phyloP scores from a whole-genome alignment of 2,329 filamentous ascomycete species.

The Pseudofabraea citricarpa region DNA sequence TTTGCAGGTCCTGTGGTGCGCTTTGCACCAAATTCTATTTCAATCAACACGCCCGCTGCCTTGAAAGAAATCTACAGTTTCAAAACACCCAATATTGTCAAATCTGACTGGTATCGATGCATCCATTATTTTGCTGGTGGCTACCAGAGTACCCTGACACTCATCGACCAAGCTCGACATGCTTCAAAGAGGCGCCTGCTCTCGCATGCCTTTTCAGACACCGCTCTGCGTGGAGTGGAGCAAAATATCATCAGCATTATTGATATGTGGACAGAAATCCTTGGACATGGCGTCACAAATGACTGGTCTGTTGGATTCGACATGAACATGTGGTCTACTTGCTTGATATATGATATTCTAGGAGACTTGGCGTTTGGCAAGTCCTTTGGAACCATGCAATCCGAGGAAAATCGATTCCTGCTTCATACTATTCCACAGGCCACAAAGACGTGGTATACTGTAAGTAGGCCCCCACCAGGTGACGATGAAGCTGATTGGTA shows the following conservation, averaged over 20 bases:
- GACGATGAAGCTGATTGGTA: too few species aligned
- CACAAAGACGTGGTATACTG: background rate
- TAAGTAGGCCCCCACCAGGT: too few species aligned
- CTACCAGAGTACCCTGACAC: background rate
- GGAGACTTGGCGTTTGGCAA: slow-evolving; percentile 29
- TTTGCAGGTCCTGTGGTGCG: background rate
- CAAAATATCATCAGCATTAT: background rate
- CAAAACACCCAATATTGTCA: background rate
- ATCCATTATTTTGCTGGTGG: background rate
- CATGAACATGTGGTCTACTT: slow-evolving; percentile 26
- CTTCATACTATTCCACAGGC: background rate
- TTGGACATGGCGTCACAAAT: slow-evolving; percentile 29
- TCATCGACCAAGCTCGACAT: background rate
- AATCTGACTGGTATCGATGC: background rate
- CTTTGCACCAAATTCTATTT: background rate
- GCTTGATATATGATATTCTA: slow-evolving; percentile 23
- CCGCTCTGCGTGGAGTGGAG: background rate
- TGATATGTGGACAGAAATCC: slow-evolving; percentile 30
- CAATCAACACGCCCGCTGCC: background rate
- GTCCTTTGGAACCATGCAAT: slow-evolving; percentile 18
- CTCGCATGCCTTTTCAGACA: background rate
- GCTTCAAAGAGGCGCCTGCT: background rate
- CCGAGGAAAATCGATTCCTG: background rate
- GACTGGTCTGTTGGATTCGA: slow-evolving; percentile 20
- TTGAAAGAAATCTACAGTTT: background rate